These are phyloP conservation scores for Ceratobasidium sp. DNA, from an alignment of 1,284 basidiomycete genomes.

Conservation along the genomic window DNA sequence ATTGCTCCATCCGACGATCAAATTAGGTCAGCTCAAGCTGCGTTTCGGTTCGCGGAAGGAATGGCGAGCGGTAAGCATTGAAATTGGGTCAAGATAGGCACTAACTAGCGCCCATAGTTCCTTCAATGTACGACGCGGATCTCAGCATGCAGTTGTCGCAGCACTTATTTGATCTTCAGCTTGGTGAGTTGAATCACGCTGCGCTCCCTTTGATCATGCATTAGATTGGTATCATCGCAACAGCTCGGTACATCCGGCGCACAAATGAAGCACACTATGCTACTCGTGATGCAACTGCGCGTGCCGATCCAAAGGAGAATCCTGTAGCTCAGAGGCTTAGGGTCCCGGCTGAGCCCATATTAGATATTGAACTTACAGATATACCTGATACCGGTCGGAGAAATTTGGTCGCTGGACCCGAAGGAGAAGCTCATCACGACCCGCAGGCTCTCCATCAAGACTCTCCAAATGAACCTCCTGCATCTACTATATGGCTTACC, in stretches of 20 bases:
- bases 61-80: slow-evolving; percentile 6
- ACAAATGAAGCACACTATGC: not conserved
- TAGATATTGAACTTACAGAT: too few relatives aligned
- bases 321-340: not conserved
- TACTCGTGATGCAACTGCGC: not conserved
- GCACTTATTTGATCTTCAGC: slow-evolving; percentile 16
- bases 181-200: not conserved
- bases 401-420: too few relatives aligned
- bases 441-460: too few relatives aligned
- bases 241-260: not conserved
- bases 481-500: too few relatives aligned
- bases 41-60: slow-evolving; percentile 9
- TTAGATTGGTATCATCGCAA: too few relatives aligned
- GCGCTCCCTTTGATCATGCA: not conserved
- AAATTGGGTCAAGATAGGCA: not conserved
- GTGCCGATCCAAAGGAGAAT: not conserved
- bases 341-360: not conserved
- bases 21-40: slow-evolving; percentile 1
- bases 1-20: slow-evolving; percentile 2
- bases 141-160: slow-evolving; percentile 28
- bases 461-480: too few relatives aligned
- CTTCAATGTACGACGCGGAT: slow-evolving; percentile 13
- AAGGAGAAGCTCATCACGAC: too few relatives aligned
- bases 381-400: too few relatives aligned
- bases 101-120: not conserved